Base-by-base conservation (phyloP, 768 basidiomycete species). In the Pleurotus platypus region DNA sequence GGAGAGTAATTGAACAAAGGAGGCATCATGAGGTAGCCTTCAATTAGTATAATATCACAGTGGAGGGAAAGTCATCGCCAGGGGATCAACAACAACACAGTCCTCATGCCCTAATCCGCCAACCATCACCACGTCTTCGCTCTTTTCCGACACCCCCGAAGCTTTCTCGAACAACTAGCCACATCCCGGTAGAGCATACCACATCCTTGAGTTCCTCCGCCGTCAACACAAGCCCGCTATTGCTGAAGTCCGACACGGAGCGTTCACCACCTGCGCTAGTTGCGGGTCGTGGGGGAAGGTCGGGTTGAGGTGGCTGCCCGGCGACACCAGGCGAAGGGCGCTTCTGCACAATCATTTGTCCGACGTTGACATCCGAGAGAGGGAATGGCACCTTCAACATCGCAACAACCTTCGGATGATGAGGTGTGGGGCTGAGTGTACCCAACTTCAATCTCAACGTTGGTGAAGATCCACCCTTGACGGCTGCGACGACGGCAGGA, bases 141-240 rank as follows among this genome's bases (percentile, higher is more conserved):
- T 88, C 86, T 71, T 82, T 86, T 5, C 91, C 93, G 40, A 95
- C 81, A 2, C 94, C 94, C 1, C 92, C 92, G 69, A 96, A 92
- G n/a, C 86, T 86, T 70, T 98, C 94, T 49, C 95, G 78, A 2
- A 95, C 93, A 16, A 94, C 87, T 51, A 98, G 71, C 94, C 94
- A 98, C 69, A 97, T 74, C 4, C 85, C 90, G 0, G 92, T 96
- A 40, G 85, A 87, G 63, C 88, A 91, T 57, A 96, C 85, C 15
- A 92, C 79, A 72, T 98, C 95, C 73, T 97, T 95, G 71, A 97
- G 87, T 70, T 95, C 92, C 72, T 96, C 94, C 46, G 92, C 92
- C 1, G 85, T 90, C 50, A 98, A 71, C 30, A 83, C 72, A 42
- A 92, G 69, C 26, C 83, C 86, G 13, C 53, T 40, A 47, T 49